A percentile compares a stretch with the other conserved stretches of the same genome.
These are phyloP conservation scores for Tripterygium wilfordii DNA, from an alignment of 177 flowering plant genomes.

Conservation along the genomic window DNA sequence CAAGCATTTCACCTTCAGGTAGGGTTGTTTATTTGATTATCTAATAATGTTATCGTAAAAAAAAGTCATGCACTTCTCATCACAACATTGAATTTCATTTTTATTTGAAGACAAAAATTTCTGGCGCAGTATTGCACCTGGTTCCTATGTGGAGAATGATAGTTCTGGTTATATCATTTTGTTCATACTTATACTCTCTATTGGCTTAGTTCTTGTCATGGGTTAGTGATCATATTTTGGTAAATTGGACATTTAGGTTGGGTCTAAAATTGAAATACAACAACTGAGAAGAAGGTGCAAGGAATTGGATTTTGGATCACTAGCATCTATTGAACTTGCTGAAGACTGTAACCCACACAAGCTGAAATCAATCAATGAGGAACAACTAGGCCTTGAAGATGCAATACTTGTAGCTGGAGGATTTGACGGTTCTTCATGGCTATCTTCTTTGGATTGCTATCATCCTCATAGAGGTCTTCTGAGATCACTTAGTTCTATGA, in stretches of 20 bases:
- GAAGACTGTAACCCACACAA: background rate
- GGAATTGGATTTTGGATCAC: slow-evolving; percentile 2
- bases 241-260: slow-evolving; percentile 9
- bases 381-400: slow-evolving; percentile 9
- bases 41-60: too few species aligned
- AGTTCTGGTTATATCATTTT: background rate
- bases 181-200: background rate
- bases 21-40: too few species aligned
- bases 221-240: background rate
- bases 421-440: slow-evolving; percentile 34
- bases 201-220: background rate
- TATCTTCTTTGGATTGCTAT: slow-evolving; percentile 26
- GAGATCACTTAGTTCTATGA: slow-evolving; percentile 31
- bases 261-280: slow-evolving; percentile 14
- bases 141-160: too few species aligned
- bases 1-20: too few species aligned
- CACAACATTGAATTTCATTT: background rate
- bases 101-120: too few species aligned
- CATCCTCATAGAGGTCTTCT: slow-evolving; percentile 23
- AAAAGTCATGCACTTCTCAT: too few species aligned
- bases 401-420: slow-evolving; percentile 34
- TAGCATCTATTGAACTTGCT: background rate
- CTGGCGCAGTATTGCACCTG: too few species aligned
- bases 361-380: slow-evolving; percentile 8
- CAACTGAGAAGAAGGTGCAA: slow-evolving; percentile 9